A percentile compares a stretch with the other conserved stretches of the same genome.
phyloP scores from a whole-genome alignment of 2,329 filamentous ascomycete genomes.

The Aspergillus arachidicola region DNA sequence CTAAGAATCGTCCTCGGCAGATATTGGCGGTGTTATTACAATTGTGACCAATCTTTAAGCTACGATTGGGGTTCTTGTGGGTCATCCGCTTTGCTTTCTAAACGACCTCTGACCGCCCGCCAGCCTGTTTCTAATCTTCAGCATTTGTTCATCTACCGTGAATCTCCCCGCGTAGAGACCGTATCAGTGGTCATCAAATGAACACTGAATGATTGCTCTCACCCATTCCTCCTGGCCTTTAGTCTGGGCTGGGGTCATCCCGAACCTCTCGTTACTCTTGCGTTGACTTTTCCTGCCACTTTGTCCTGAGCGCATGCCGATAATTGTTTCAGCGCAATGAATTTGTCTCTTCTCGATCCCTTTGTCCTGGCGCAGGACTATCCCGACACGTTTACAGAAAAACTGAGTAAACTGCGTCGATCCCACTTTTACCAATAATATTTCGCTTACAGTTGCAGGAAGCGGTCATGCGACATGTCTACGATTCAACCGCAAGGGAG shows the following conservation, averaged over 20 bases:
- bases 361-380: slow-evolving; percentile 79
- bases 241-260: slow-evolving; percentile 26
- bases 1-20: slow-evolving; percentile 10
- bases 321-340: slow-evolving; percentile 54
- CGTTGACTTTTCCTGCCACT: slow-evolving; percentile 4
- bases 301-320: not conserved
- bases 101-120: slow-evolving; percentile 25
- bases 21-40: not conserved
- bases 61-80: not conserved
- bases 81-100: slow-evolving; percentile 17
- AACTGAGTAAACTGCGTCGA: slow-evolving; percentile 63
- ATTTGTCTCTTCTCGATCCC: slow-evolving; percentile 71
- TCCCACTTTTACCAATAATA: not conserved
- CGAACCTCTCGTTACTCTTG: slow-evolving; percentile 1
- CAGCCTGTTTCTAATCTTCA: slow-evolving; percentile 14
- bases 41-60: slow-evolving; percentile 9
- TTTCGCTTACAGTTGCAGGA: slow-evolving; percentile 41
- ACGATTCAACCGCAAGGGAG: slow-evolving; percentile 91
- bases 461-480: slow-evolving; percentile 67
- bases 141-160: slow-evolving; percentile 4
- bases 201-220: slow-evolving; percentile 30
- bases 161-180: slow-evolving; percentile 13
- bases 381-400: slow-evolving; percentile 85
- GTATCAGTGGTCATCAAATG: slow-evolving; percentile 11
- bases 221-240: slow-evolving; percentile 26